These are phyloP conservation scores for Myriangium duriaei DNA, from an alignment of 2,329 filamentous ascomycete genomes.

Conservation along the genomic window DNA sequence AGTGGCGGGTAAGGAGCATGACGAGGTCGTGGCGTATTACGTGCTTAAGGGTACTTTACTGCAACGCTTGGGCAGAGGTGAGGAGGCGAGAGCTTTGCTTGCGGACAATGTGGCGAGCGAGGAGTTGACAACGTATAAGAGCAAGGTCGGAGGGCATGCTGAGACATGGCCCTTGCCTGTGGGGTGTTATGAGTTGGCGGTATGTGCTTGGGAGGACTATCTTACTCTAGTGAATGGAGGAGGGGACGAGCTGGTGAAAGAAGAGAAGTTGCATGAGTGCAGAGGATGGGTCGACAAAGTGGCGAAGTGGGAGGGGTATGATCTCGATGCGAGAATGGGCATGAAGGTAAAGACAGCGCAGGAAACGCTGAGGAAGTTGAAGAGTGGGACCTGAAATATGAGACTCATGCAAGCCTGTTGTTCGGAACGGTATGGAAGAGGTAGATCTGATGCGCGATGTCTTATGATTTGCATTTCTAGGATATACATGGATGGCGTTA, in stretches of 20 bases:
- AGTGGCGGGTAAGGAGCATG: slow-evolving; percentile 39
- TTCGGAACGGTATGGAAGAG: too few relatives aligned
- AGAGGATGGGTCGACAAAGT: slow-evolving; percentile 53
- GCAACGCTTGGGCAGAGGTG: slow-evolving; percentile 48
- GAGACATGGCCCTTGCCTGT: slow-evolving; percentile 63
- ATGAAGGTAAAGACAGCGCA: slow-evolving; percentile 59
- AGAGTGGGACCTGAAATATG: too few relatives aligned
- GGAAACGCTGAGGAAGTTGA: slow-evolving; percentile 43
- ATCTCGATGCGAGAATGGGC: slow-evolving; percentile 60
- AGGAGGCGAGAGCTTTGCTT: slow-evolving; percentile 54
- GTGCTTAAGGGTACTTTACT: slow-evolving; percentile 55
- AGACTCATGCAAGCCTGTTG: too few relatives aligned
- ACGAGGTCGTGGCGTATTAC: slow-evolving; percentile 52
- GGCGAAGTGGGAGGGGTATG: slow-evolving; percentile 57
- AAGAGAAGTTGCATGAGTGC: slow-evolving; percentile 46
- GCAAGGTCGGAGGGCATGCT: slow-evolving; percentile 37
- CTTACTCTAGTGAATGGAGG: slow-evolving; percentile 10
- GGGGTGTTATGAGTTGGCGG: slow-evolving; percentile 77
- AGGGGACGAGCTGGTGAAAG: slow-evolving; percentile 26
- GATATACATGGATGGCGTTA: too few relatives aligned
- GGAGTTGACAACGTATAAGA: slow-evolving; percentile 40
- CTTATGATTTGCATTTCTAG: too few relatives aligned
- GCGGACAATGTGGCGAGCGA: slow-evolving; percentile 50
- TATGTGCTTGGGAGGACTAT: slow-evolving; percentile 61
- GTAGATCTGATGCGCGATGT: too few relatives aligned